Evolutionary conservation across 129 eudicot species (phyloP).

Genomic region (Chrysanthemum seticuspe): DNA sequence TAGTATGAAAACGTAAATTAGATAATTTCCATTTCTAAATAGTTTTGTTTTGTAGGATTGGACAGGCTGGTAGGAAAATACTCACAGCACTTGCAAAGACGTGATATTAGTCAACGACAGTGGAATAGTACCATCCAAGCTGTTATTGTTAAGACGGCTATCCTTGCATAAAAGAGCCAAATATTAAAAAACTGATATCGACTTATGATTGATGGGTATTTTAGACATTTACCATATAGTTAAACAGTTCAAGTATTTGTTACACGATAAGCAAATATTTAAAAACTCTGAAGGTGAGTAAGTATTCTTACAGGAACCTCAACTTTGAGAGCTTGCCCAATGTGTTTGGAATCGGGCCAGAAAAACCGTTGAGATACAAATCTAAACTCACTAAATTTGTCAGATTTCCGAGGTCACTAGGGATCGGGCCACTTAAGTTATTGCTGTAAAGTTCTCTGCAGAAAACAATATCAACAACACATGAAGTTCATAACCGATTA

Average conservation of each 20-base stretch:
- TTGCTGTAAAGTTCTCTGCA: slow-evolving; percentile 89
- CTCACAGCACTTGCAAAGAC: slow-evolving; percentile 88
- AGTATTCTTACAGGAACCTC: slow-evolving; percentile 69
- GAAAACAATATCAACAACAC: slow-evolving; percentile 11
- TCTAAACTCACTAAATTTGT: slow-evolving; percentile 93
- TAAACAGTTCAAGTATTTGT: neutral
- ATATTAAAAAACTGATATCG: neutral
- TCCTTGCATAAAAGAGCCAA: slow-evolving; percentile 46
- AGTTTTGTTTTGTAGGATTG: neutral
- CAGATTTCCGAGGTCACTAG: slow-evolving; percentile 78
- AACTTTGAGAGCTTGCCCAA: slow-evolving; percentile 73
- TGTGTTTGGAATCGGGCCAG: slow-evolving; percentile 80
- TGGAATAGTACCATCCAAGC: slow-evolving; percentile 78
- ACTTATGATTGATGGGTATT: neutral
- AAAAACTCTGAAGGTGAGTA: slow-evolving; percentile 20
- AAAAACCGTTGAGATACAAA: slow-evolving; percentile 69
- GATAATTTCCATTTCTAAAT: neutral
- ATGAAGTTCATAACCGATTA: neutral
- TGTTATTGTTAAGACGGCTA: slow-evolving; percentile 93
- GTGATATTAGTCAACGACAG: slow-evolving; percentile 75
- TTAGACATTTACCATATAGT: slow-evolving; percentile 13
- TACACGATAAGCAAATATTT: neutral
- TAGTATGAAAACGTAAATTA: neutral
- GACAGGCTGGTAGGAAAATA: neutral
- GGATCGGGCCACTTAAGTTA: slow-evolving; percentile 80